These are phyloP conservation scores for Stagonosporopsis cucurbitacearum DNA, from an alignment of 2,329 filamentous ascomycete genomes.

Conservation along the genomic window DNA sequence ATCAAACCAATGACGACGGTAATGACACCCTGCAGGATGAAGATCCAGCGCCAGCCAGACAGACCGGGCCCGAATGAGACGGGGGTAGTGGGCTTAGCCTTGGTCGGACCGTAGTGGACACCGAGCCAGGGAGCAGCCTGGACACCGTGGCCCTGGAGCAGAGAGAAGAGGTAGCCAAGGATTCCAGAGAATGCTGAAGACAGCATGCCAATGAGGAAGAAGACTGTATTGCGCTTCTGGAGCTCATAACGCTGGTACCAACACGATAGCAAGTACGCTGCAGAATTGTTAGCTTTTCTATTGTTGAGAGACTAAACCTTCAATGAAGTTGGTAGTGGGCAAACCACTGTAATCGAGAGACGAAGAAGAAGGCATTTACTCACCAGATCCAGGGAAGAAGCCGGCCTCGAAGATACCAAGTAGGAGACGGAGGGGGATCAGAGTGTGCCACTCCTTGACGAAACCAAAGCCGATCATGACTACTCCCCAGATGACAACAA, in stretches of 20 bases:
- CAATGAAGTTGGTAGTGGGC: too few relatives aligned
- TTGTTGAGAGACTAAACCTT: too few relatives aligned
- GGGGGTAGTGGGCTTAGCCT: conserved; percentile 28
- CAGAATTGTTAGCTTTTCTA: too few relatives aligned
- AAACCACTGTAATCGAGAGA: too few relatives aligned
- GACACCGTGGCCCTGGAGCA: conserved; percentile 55
- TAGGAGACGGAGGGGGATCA: conserved; percentile 31
- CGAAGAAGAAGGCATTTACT: too few relatives aligned
- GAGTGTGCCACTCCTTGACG: conserved; percentile 33
- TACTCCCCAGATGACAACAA: conserved; percentile 32
- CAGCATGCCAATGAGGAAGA: conserved; percentile 51
- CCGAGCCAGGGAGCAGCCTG: conserved; percentile 35
- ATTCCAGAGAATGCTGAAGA: conserved; percentile 36
- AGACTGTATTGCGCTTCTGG: conserved; percentile 63
- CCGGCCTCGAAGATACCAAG: conserved; percentile 38
- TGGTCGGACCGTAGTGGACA: conserved; percentile 42
- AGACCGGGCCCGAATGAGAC: conserved; percentile 42
- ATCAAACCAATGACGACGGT: conserved; percentile 29
- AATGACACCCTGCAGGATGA: conserved; percentile 33
- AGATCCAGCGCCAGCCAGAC: conserved; percentile 39
- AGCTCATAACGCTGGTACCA: conserved; percentile 66
- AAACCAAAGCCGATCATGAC: conserved; percentile 36
- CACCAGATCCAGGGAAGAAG: conserved; percentile 36
- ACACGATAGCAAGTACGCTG: conserved; percentile 64
- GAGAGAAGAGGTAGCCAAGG: conserved; percentile 50